Percentiles rank a stretch among this genome's conserved stretches.
Conservation (phyloP, 345 rosid species). For the Eucalyptus sp. region DNA sequence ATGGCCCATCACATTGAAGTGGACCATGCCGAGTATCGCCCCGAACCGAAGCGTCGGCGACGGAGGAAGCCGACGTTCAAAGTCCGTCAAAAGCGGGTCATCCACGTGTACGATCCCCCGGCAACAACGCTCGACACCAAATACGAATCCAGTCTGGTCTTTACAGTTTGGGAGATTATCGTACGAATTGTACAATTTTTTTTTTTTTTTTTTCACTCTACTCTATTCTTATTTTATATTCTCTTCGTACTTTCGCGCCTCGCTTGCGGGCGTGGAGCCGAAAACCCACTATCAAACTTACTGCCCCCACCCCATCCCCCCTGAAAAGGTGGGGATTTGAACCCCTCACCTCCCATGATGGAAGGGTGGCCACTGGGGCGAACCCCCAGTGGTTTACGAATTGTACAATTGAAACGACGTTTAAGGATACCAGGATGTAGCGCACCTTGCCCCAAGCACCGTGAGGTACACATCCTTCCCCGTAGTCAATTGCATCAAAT, state of each 20-base stretch:
- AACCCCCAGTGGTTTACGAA: too few species aligned
- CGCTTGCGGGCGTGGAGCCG: too few species aligned
- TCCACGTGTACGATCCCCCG: background rate
- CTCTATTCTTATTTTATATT: too few species aligned
- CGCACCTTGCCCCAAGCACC: background rate
- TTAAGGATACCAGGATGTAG: background rate
- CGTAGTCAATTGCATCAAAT: accelerated
- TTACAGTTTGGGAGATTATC: background rate
- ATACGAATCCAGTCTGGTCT: background rate
- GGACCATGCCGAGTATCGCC: background rate
- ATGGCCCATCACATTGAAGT: background rate
- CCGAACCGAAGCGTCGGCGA: background rate
- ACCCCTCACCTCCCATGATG: too few species aligned
- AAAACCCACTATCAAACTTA: too few species aligned
- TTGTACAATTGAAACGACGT: background rate
- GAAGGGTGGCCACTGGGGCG: too few species aligned
- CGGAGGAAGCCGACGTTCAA: background rate
- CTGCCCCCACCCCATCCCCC: too few species aligned
- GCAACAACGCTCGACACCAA: background rate
- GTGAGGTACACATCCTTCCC: background rate
- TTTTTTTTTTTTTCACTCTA: too few species aligned
- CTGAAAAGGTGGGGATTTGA: too few species aligned
- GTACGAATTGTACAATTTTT: background rate
- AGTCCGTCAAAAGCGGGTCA: background rate
- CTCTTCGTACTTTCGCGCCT: too few species aligned